Percentiles rank a stretch among this genome's conserved stretches.
Conservation (phyloP, 345 rosid species). For the Heritiera fomes region DNA sequence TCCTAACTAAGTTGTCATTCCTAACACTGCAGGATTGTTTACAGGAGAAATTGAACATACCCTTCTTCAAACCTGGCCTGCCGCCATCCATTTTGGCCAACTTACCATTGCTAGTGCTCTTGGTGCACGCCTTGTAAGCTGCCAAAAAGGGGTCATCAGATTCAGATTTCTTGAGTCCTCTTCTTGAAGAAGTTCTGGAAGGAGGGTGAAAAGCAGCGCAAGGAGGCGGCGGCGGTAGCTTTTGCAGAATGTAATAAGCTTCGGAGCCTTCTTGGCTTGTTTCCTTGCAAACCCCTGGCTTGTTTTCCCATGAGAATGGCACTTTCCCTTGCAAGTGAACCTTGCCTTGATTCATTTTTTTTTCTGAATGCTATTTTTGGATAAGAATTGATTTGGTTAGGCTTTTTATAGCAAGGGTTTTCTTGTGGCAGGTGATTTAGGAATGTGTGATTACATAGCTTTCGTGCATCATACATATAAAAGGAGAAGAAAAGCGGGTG, state of each 20-base stretch:
- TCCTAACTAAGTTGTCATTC: conserved; percentile 38
- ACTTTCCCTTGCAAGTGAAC: conserved; percentile 21
- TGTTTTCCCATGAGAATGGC: conserved; percentile 37
- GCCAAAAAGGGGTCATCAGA: conserved; percentile 50
- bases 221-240: conserved; percentile 50
- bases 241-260: neutral
- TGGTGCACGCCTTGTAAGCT: conserved; percentile 52
- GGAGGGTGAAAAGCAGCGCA: conserved; percentile 37
- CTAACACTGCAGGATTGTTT: conserved; percentile 43
- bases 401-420: conserved; percentile 1
- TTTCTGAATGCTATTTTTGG: neutral
- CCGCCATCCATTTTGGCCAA: neutral
- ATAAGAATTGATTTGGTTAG: neutral
- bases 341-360: conserved; percentile 24
- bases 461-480: conserved; percentile 4
- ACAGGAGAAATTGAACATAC: conserved; percentile 36
- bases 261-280: neutral
- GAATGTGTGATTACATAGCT: neutral
- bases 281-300: conserved; percentile 39
- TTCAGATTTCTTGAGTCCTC: conserved; percentile 23
- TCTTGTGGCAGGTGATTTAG: neutral
- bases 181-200: conserved; percentile 32
- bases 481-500: neutral
- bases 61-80: conserved; percentile 23
- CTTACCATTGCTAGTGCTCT: conserved; percentile 24